A percentile compares a stretch with the other conserved stretches of the same genome.
These are phyloP conservation scores for Yamadazyma taylorii DNA, from an alignment of 1,139 yeast species.

Conservation along the genomic window DNA sequence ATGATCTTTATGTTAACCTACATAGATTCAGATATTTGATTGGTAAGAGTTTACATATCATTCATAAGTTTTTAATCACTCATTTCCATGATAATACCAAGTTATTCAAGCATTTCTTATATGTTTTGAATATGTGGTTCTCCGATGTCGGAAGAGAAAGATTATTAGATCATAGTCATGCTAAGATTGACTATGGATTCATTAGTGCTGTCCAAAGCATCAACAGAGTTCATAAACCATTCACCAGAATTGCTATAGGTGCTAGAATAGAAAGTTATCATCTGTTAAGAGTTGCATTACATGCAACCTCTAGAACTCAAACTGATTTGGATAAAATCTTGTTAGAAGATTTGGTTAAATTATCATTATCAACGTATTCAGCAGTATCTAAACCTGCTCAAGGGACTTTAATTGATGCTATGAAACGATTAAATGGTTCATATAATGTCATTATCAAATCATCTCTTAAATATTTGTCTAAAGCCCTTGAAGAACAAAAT, in stretches of 20 bases:
- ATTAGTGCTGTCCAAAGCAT: slow-evolving; percentile 39
- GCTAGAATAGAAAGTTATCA: slow-evolving; percentile 79
- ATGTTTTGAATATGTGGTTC: slow-evolving; percentile 76
- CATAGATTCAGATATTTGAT: slow-evolving; percentile 63
- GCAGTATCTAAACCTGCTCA: slow-evolving; percentile 74
- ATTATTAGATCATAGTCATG: slow-evolving; percentile 55
- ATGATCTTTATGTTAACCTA: slow-evolving; percentile 56
- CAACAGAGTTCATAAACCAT: slow-evolving; percentile 61
- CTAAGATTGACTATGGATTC: slow-evolving; percentile 38
- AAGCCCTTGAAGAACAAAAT: slow-evolving; percentile 50
- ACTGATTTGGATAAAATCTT: slow-evolving; percentile 65
- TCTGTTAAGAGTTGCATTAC: slow-evolving; percentile 69
- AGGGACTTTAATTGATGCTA: slow-evolving; percentile 63
- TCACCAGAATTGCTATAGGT: slow-evolving; percentile 76
- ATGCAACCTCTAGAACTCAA: slow-evolving; percentile 73
- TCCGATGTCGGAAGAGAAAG: slow-evolving; percentile 81
- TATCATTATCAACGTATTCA: slow-evolving; percentile 71
- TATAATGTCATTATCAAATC: slow-evolving; percentile 51
- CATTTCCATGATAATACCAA: slow-evolving; percentile 69
- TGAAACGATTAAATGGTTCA: slow-evolving; percentile 74
- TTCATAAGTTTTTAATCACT: slow-evolving; percentile 49
- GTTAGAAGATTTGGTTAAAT: slow-evolving; percentile 64
- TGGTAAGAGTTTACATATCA: slow-evolving; percentile 67
- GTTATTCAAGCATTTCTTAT: slow-evolving; percentile 62
- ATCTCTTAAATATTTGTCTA: slow-evolving; percentile 50